Evolutionary conservation across 306 rosid genomes (phyloP), one percentile per base, ranked within the genome.

Genomic region (Lupinus albus): DNA sequence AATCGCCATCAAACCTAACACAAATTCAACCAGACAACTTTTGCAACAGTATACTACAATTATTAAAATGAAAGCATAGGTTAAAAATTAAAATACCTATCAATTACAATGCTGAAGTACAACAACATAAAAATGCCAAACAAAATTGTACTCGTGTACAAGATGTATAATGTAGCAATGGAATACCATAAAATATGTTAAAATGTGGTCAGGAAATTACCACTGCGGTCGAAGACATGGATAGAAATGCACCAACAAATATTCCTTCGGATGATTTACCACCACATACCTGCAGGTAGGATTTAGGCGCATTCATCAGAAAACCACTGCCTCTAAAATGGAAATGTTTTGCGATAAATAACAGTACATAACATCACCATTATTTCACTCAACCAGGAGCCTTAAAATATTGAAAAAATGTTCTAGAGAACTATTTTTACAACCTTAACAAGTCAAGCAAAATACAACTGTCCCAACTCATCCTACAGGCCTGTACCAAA

Each of bases 211-310:
- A 53, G 71, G 47, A 68, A 74, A 38, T 83, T 82, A 93, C 97
- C 99, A 90, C 97, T 44, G 99, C 97, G 47, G 97, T 93, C 7
- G 95, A 93, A 73, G 99, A 93, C 99, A 93, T 86, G 64, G 99
- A 93, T 45, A 86, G 82, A 64, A 90, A 84, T 76, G 87, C 84
- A 63, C 99, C 99, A 74, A 88, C 84, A 58, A 86, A 93, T 30
- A 93, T 81, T 78, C 96, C 99, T 79, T 93, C 99, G 44, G 96
- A 89, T 75, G 99, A 68, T 76, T 84, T 90, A 56, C 99, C 99
- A 52, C 99, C 97, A 60, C 97, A 93, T 78, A 93, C 68, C 99
- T 93, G 89, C 84, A 90, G 77, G 81, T 70, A 76, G 65, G 70
- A 74, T 74, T 76, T 67, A 79, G 69, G 49, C 33, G 64, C 60